Evolutionary conservation across 2,329 filamentous ascomycete species (phyloP), one percentile per base, ranked within the genome.

Genomic region (Calonectria honghensis): DNA sequence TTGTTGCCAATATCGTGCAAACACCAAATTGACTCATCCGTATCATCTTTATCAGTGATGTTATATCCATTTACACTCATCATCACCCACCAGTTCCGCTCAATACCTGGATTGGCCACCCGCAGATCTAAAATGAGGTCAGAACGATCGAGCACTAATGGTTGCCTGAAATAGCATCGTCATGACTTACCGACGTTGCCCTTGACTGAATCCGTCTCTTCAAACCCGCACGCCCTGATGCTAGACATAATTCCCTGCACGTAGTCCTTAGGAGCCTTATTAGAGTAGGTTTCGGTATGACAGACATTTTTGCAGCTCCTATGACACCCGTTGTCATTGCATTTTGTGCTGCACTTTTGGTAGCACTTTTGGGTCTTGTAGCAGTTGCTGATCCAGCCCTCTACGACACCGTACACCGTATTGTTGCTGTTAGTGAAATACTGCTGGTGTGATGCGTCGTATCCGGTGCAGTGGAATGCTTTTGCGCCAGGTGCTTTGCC

Each of bases 11-110:
- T 63, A 31, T 63, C 57, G 24, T 63, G 32, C 6, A 63, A 63
- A 41, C 57, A 63, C 57, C 13, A 63, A 63, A 63, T 41, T 11
- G 57, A 63, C 57, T 63, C 57, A 31, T 63, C 57, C 20, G 57
- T 63, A 39, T 63, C 57, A 7, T 37, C 41, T 41, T 29, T 39
- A 4, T 63, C 39, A 5, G 57, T 63, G n/a, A 63, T 13, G 37
- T 63, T 63, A 13, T 63, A 63, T 11, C 57, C 57, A 20, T 63
- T 63, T 41, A 63, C 57, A 16, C 35, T 63, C 57, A 63, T 39
- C 57, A 41, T 37, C 7, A 63, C 57, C 57, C 57, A 63, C 57
- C 57, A 63, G 18, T 63, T 63, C 27, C n/a, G 13, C 24, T 63
- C 57, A 41, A 63, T 63, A 5, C 57, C 57, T 20, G 32, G 35